Evolutionary conservation across 345 rosid species (phyloP), one percentile per base, ranked within the genome.

Genomic region (Theobroma cacao): DNA sequence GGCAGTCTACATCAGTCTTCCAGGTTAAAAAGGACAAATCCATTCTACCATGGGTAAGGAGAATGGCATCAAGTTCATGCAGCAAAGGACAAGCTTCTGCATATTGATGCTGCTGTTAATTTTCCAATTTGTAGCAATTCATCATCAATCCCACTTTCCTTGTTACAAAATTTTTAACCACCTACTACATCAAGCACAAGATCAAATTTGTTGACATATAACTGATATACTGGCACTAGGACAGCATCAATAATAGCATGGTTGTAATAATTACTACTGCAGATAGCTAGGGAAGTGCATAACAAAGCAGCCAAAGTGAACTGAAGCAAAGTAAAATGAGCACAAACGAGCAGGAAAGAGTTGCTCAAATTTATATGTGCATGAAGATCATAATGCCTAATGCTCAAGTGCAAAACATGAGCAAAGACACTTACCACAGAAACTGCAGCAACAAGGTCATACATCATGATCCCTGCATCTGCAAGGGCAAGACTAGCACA

Each of bases 401-500:
- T 0, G n/a, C 38, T 1, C 24, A 24, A 38, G 52, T 34, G 0
- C 79, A 73, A 40, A 58, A 68, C 12, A 20, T 2, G 15, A 47
- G 17, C 47, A 47, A 78, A 34, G 71, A 72, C 1, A 67, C 89
- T 73, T 92, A 92, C 98, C 97, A 94, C 92, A 77, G 98, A 92
- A 81, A 91, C 97, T 67, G 98, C 91, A 65, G 97, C 87, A 77
- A 96, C 91, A 30, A 94, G 97, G 84, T 96, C 99, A 88, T 90
- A 89, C 92, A 96, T 90, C 98, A 91, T 90, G 78, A 94, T 94
- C 69, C 99, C 97, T 1, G 98, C 97, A 88, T 94, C 98, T 30
- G 98, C 99, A 77, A 94, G 80, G 84, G 98, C 98, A 81, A 96
- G 97, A 88, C 98, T 91, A 74, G 98, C 98, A 82, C 99, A 96